Conservation (phyloP, 345 rosid species). For the Hypericum perforatum region DNA sequence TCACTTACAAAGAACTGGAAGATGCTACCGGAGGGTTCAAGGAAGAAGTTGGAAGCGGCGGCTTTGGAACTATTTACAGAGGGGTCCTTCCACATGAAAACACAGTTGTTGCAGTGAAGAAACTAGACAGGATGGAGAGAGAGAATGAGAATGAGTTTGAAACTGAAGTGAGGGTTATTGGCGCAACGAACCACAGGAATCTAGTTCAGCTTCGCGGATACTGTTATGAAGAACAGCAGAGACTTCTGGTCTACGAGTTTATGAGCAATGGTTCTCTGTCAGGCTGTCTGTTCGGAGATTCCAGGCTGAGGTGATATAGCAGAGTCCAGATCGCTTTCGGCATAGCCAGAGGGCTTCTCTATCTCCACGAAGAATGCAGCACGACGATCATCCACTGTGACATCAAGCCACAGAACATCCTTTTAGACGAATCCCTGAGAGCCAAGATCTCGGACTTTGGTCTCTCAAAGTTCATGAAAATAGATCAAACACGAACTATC, state of each 20-base stretch:
- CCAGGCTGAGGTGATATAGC: slow-evolving; percentile 18
- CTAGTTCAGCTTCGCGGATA: slow-evolving; percentile 29
- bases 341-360: slow-evolving; percentile 26
- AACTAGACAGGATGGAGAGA: slow-evolving; percentile 10
- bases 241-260: slow-evolving; percentile 29
- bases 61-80: slow-evolving; percentile 31
- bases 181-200: slow-evolving; percentile 35
- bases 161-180: slow-evolving; percentile 26
- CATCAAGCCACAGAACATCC: slow-evolving; percentile 33
- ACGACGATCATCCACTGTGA: slow-evolving; percentile 30
- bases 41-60: slow-evolving; percentile 33
- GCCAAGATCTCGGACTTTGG: slow-evolving; percentile 31
- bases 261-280: slow-evolving; percentile 26
- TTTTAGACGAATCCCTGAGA: slow-evolving; percentile 14
- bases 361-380: slow-evolving; percentile 32
- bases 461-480: slow-evolving; percentile 26
- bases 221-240: slow-evolving; percentile 24
- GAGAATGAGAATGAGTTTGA: slow-evolving; percentile 22
- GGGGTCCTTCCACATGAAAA: slow-evolving; percentile 11
- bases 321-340: slow-evolving; percentile 26
- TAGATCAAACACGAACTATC: slow-evolving; percentile 18
- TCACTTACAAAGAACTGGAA: slow-evolving; percentile 22
- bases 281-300: slow-evolving; percentile 12
- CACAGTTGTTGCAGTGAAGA: slow-evolving; percentile 23
- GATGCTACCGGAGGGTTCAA: slow-evolving; percentile 27